phyloP scores from a whole-genome alignment of 192 early-diverging fungal species.

The Spizellomyces sp. region DNA sequence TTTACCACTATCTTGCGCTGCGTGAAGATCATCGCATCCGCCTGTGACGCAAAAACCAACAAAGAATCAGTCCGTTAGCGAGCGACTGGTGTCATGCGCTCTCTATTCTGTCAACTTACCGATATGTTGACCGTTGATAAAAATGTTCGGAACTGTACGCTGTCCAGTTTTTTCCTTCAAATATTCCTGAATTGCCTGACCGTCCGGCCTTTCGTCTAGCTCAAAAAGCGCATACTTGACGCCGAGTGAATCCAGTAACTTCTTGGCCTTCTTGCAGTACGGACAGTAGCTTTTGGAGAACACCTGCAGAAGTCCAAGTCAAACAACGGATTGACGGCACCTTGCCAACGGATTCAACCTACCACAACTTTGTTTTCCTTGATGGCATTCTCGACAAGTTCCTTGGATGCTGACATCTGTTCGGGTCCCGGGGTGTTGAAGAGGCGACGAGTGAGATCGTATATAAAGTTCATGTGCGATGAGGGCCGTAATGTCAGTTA shows the following conservation, averaged over 20 bases:
- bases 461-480: neutral
- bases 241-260: slow-evolving; percentile 38
- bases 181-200: slow-evolving; percentile 42
- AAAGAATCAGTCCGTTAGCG: neutral
- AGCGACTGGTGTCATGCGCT: neutral
- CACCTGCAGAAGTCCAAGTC: neutral
- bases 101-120: slow-evolving; percentile 24
- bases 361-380: slow-evolving; percentile 39
- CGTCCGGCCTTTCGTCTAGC: slow-evolving; percentile 41
- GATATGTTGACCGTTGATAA: slow-evolving; percentile 42
- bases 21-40: slow-evolving; percentile 46
- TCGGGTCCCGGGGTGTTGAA: neutral
- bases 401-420: slow-evolving; percentile 30
- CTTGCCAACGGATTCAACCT: neutral
- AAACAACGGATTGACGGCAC: too few relatives aligned
- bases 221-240: slow-evolving; percentile 38
- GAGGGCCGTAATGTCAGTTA: neutral
- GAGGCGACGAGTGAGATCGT: neutral
- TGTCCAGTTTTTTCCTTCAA: slow-evolving; percentile 43
- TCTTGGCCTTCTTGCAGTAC: slow-evolving; percentile 57
- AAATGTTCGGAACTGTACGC: slow-evolving; percentile 55
- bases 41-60: slow-evolving; percentile 25
- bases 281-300: slow-evolving; percentile 70
- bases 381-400: slow-evolving; percentile 32
- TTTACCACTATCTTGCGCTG: slow-evolving; percentile 30